phyloP scores from a whole-genome alignment of 768 basidiomycete genomes.

The Auricularia sp. region DNA sequence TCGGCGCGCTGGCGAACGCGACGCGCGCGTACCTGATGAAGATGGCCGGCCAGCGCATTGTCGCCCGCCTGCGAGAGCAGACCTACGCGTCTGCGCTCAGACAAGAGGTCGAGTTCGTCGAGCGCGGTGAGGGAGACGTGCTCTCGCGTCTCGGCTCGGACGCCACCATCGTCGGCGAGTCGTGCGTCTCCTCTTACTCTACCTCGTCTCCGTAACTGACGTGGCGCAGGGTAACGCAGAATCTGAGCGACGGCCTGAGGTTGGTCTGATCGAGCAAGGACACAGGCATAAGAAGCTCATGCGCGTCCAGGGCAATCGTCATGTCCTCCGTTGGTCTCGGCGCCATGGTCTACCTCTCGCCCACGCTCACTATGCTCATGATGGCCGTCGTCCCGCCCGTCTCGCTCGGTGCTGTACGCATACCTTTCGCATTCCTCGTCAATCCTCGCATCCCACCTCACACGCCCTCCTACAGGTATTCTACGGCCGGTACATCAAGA shows the following conservation, averaged over 20 bases:
- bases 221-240: conserved; percentile 28
- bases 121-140: conserved; percentile 88
- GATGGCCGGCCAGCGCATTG: conserved; percentile 83
- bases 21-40: conserved; percentile 79
- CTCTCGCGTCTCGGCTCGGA: conserved; percentile 85
- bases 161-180: conserved; percentile 88
- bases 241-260: conserved; percentile 37
- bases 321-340: conserved; percentile 92
- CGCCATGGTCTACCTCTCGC: conserved; percentile 91
- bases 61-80: conserved; percentile 72
- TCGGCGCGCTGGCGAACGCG: conserved; percentile 83
- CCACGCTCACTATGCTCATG: conserved; percentile 85
- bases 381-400: conserved; percentile 84
- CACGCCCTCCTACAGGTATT: conserved; percentile 51
- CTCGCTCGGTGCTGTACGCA: conserved; percentile 68
- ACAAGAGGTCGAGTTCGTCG: conserved; percentile 91
- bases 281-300: too few relatives aligned
- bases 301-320: conserved; percentile 68
- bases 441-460: not conserved
- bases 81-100: conserved; percentile 75
- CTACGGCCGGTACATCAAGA: conserved; percentile 91
- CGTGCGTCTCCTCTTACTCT: conserved; percentile 32
- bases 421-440: conserved; percentile 10
- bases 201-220: not conserved
- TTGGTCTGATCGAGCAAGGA: conserved; percentile 4